Evolutionary conservation across 139 green algal genomes (phyloP).

Genomic region (Picochlorum sp.): DNA sequence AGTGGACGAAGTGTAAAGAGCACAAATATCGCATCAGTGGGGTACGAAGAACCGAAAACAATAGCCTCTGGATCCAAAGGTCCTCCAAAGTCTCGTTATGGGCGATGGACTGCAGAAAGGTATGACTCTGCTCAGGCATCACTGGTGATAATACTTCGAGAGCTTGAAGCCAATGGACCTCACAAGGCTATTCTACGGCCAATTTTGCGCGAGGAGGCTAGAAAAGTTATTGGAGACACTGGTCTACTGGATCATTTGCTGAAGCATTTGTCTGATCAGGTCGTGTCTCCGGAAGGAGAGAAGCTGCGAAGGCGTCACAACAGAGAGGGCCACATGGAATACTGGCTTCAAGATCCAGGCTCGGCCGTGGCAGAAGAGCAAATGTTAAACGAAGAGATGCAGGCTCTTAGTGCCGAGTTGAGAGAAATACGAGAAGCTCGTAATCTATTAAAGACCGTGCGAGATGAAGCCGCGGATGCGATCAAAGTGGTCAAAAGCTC

Average conservation of each 20-base stretch:
- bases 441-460: constrained; percentile 11
- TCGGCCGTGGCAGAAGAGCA: constrained; percentile 6
- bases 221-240: constrained; percentile 42
- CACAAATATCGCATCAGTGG: too few species aligned
- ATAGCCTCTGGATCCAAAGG: too few species aligned
- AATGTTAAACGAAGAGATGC: constrained; percentile 14
- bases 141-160: constrained; percentile 31
- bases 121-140: constrained; percentile 33
- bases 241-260: constrained; percentile 55
- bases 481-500: constrained; percentile 4
- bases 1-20: too few species aligned
- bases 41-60: too few species aligned
- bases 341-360: constrained; percentile 33
- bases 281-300: constrained; percentile 23
- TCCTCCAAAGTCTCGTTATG: not conserved
- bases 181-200: constrained; percentile 30
- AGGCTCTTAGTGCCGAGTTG: constrained; percentile 14
- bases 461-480: constrained; percentile 10
- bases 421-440: constrained; percentile 15
- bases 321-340: constrained; percentile 45
- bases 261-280: constrained; percentile 41
- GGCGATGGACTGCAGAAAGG: constrained; percentile 23
- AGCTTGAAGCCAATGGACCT: constrained; percentile 10
- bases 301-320: constrained; percentile 41
- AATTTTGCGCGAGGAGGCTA: constrained; percentile 39